Base-by-base conservation (phyloP, 768 basidiomycete genomes). In the Infundibulicybe gibba region DNA sequence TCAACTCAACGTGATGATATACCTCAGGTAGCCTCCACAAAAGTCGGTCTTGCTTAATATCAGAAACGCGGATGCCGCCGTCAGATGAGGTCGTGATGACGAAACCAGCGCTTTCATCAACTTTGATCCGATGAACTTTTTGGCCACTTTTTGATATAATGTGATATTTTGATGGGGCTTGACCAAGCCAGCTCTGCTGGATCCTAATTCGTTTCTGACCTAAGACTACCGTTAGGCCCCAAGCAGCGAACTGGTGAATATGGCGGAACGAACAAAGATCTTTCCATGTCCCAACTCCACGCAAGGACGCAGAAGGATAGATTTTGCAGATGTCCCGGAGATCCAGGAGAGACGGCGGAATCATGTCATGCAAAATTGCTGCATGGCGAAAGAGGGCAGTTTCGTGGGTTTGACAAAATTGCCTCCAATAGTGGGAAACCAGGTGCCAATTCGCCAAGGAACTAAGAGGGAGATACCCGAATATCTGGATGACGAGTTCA, bases 91-190 rank as follows among this genome's bases (percentile, higher is more conserved):
- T 88, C 3, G 76, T 75, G 35, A 90, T 76, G 42, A 85, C 65
- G 17, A 84, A 69, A 3, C 80, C 77, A 9, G 69, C 70, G 30
- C 69, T 62, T 54, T 86, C 79, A 47, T 92, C 90, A 16, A 86
- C 75, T 63, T 91, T 91, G 65, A 90, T 80, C 6, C 87, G 79
- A 62, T 90, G 87, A 0, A 87, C 80, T 3, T 59, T 54, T 19
- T 53, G 51, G 16, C 73, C 68, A 5, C 68, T 47, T 6, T 59
- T 47, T 1, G 57, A 51, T 32, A 76, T 61, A n/a, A 63, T 49
- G 16, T 61, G 70, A 12, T 66, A 55, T 3, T 52, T 51, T 10
- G 77, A 77, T 2, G 71, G 67, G 0, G 68, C 76, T 32, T 66
- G 63, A 6, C 81, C 87, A 2, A 63, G 52, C 87, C 86, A 89